Percentiles rank a stretch among this genome's conserved stretches.
Evolutionary conservation across 202 grass and related monocot species (phyloP).

Genomic region (Setaria viridis): DNA sequence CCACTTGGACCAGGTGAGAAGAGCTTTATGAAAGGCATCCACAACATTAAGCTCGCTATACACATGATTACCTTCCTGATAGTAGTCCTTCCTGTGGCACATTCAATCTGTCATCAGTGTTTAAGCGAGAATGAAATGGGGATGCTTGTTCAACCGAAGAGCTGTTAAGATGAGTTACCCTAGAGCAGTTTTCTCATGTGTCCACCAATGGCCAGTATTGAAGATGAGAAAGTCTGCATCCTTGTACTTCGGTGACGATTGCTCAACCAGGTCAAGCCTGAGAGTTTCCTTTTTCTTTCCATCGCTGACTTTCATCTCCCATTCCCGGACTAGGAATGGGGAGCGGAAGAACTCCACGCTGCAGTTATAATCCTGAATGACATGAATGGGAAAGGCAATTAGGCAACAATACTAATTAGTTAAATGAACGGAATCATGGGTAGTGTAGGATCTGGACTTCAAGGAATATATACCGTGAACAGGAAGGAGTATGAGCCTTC

Average conservation of each 20-base stretch:
- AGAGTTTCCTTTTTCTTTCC: conserved; percentile 85
- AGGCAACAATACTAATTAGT: conserved; percentile 29
- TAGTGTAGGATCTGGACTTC: conserved; percentile 21
- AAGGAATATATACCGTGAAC: conserved; percentile 68
- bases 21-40: conserved; percentile 94
- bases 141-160: conserved; percentile 45
- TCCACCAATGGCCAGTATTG: conserved; percentile 99
- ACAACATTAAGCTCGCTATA: conserved; percentile 91
- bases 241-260: conserved; percentile 78
- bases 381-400: conserved; percentile 30
- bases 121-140: conserved; percentile 19
- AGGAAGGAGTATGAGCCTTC: conserved; percentile 96
- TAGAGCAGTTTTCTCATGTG: conserved; percentile 87
- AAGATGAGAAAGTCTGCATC: conserved; percentile 86
- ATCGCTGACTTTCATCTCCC: conserved; percentile 57
- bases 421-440: conserved; percentile 12
- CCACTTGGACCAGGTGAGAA: conserved; percentile 94
- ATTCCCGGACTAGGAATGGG: conserved; percentile 91
- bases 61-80: conserved; percentile 91
- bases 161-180: conserved; percentile 59
- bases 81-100: conserved; percentile 92
- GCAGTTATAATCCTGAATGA: conserved; percentile 88
- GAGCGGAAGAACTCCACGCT: conserved; percentile 91
- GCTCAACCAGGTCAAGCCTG: conserved; percentile 83
- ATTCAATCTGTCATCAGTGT: conserved; percentile 38